Percentiles rank a stretch among this genome's conserved stretches.
Evolutionary conservation across 495 filamentous ascomycete genomes (phyloP).

Genomic region (Ramalina peruviana): DNA sequence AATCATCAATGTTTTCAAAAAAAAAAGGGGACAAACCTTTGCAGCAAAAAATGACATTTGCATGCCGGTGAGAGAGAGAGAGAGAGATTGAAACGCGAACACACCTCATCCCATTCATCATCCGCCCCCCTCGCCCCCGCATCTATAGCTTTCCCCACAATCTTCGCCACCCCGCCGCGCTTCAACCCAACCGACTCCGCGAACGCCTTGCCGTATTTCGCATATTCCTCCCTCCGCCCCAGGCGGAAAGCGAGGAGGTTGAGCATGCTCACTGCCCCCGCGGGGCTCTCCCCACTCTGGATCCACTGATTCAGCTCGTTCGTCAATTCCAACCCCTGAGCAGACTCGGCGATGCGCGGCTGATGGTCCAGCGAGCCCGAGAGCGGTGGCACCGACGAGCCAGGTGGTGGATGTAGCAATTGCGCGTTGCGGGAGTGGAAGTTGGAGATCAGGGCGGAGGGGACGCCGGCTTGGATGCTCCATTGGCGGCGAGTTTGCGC

Average conservation of each 20-base stretch:
- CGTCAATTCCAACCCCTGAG: slow-evolving; percentile 42
- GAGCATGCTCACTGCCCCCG: slow-evolving; percentile 49
- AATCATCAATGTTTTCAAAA: background rate
- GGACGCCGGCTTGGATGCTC: slow-evolving; percentile 39
- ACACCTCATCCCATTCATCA: slow-evolving; percentile 8
- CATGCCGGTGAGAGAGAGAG: too few relatives aligned
- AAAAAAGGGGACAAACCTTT: too few relatives aligned
- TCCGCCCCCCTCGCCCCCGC: slow-evolving; percentile 24
- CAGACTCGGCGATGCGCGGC: slow-evolving; percentile 19
- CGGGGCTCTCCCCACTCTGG: slow-evolving; percentile 14
- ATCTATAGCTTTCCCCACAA: slow-evolving; percentile 34
- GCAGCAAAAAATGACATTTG: too few relatives aligned
- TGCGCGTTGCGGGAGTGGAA: slow-evolving; percentile 32
- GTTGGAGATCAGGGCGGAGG: slow-evolving; percentile 32
- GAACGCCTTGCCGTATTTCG: slow-evolving; percentile 45
- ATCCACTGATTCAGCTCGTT: slow-evolving; percentile 39
- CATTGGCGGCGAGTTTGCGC: slow-evolving; percentile 25
- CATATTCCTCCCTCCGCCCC: slow-evolving; percentile 38
- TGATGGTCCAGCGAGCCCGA: slow-evolving; percentile 26
- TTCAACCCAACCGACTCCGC: slow-evolving; percentile 33
- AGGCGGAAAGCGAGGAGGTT: slow-evolving; percentile 50
- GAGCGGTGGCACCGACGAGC: slow-evolving; percentile 22
- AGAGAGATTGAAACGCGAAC: background rate
- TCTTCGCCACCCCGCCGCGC: slow-evolving; percentile 45
- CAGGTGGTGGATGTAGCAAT: slow-evolving; percentile 28